Evolutionary conservation across 495 filamentous ascomycete species (phyloP), one percentile per base, ranked within the genome.

Genomic region (Neurospora sp.): DNA sequence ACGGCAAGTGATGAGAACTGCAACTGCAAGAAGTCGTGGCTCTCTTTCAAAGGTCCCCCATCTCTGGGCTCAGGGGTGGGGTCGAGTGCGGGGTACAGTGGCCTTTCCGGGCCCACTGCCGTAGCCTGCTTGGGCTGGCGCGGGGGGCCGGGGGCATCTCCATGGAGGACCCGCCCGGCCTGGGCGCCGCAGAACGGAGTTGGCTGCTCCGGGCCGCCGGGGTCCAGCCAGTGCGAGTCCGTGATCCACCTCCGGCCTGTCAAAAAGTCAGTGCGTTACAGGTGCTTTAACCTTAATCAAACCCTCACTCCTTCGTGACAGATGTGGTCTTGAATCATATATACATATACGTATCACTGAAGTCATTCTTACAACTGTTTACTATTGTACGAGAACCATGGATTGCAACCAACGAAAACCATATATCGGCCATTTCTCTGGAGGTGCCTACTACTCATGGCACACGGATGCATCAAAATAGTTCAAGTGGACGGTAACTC

Each of bases 1-100:
- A 76, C 45, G 71, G 69, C 71, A 72, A 72, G 59, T 35, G 53
- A 65, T 65, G 53, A 65, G 1, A 65, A 53, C 78, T 80, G 80
- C 80, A 81, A 71, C 78, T 81, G 80, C 80, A 82, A 71, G 75
- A 71, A 77, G 79, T 81, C 80, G 80, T 82, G 80, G 80, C 80
- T 80, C 74, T 74, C 77, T 75, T 77, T 79, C 72, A 79, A 79
- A 77, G 78, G 78, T 70, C 75, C 53, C 53, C 53, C 53, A 61
- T 61, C 53, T 35, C 27, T 53, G 45, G 45, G 53, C 53, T 61
- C 35, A 31, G 27, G 27, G 27, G 53, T 31, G 48, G 53, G 53
- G 53, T 61, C 7, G 53, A 65, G 14, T 65, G 53, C 53, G 53
- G 53, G 53, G 53, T 65, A 65, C 27, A 65, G 53, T 65, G 53